A percentile compares a stretch with the other conserved stretches of the same genome.
These are phyloP conservation scores for Nakazawaea holstii DNA, from an alignment of 805 yeast species.

Conservation along the genomic window DNA sequence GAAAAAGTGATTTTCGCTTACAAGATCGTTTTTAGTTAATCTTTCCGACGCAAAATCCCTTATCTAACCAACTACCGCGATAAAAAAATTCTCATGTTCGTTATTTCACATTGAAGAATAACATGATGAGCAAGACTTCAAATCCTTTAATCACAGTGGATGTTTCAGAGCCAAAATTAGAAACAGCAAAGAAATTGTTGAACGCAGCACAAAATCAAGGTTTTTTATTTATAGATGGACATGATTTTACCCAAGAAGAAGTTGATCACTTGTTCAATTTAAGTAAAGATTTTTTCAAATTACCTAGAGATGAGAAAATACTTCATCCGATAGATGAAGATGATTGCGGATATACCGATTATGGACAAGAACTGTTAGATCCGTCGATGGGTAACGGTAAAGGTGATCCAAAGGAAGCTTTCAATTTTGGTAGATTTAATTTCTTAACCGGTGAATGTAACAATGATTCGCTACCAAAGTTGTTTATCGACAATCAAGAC, in stretches of 20 bases:
- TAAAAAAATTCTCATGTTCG: too few relatives aligned
- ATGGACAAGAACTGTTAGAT: conserved; percentile 49
- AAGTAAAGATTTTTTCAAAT: conserved; percentile 33
- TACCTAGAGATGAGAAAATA: conserved; percentile 28
- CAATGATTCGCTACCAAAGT: conserved; percentile 39
- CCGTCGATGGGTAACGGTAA: conserved; percentile 10
- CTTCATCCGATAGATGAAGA: conserved; percentile 32
- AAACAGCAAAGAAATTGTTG: conserved; percentile 32
- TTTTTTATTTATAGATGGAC: conserved; percentile 47
- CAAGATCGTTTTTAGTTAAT: too few relatives aligned
- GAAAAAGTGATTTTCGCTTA: too few relatives aligned
- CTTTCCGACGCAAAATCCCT: too few relatives aligned
- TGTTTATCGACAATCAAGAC: conserved; percentile 37
- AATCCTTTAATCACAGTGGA: conserved; percentile 44
- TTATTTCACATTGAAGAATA: not conserved
- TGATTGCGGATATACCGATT: conserved; percentile 56
- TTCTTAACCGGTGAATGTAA: conserved; percentile 37
- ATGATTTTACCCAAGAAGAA: conserved; percentile 39
- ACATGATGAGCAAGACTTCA: not conserved
- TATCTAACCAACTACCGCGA: too few relatives aligned
- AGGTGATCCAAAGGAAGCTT: conserved; percentile 65
- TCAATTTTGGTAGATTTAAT: conserved; percentile 53
- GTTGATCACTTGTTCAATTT: conserved; percentile 29
- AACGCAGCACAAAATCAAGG: conserved; percentile 47
- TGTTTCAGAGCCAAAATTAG: conserved; percentile 24